Conservation (phyloP, 2,329 filamentous ascomycete species). For the Ceratocystis destructans region DNA sequence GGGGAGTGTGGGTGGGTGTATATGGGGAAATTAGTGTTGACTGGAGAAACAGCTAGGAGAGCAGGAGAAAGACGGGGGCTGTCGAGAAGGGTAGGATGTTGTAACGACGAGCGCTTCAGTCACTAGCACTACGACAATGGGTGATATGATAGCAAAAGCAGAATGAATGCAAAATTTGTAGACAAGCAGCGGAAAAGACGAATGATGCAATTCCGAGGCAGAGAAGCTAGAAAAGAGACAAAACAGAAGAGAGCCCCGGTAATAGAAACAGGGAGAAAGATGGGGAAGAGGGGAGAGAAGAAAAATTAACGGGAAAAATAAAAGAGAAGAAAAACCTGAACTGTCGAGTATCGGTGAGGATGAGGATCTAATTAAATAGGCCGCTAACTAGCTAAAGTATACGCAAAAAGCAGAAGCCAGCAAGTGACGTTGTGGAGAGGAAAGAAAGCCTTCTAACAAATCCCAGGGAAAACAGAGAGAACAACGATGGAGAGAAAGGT, state of each 20-base stretch:
- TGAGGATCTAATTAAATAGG: slow-evolving; percentile 13
- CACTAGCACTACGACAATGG: neutral
- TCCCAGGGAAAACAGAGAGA: neutral
- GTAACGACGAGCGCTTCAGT: no score
- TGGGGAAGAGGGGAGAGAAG: slow-evolving; percentile 7
- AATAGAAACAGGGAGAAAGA: slow-evolving; percentile 12
- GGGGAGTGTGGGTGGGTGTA: no score
- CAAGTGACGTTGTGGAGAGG: slow-evolving; percentile 11
- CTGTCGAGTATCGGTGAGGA: neutral
- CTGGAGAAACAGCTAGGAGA: slow-evolving; percentile 8
- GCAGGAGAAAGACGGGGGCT: no score
- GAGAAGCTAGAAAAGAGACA: neutral
- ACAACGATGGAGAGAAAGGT: neutral
- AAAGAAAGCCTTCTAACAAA: neutral
- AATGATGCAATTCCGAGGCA: neutral
- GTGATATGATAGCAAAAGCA: neutral
- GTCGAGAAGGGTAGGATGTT: no score
- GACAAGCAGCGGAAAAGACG: no score
- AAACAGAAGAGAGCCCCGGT: neutral
- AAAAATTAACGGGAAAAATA: neutral
- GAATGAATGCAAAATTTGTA: neutral
- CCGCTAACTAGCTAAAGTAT: neutral
- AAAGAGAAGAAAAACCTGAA: slow-evolving; percentile 18
- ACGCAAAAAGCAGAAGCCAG: neutral
- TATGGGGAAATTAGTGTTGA: neutral